Base-by-base conservation (phyloP, 1,139 yeast species). In the Diutina scorzettiae region DNA sequence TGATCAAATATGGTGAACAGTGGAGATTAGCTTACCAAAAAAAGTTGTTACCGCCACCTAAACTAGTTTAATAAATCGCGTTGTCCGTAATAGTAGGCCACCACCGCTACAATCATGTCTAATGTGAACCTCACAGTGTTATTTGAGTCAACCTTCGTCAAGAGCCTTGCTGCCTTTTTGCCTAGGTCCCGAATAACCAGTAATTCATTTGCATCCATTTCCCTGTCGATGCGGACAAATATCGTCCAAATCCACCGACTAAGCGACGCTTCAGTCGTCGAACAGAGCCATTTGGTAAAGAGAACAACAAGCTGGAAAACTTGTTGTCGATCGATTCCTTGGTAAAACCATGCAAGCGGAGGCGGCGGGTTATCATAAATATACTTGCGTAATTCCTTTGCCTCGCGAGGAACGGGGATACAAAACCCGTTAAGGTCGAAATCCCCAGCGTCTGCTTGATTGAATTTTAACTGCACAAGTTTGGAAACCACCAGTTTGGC, bases 191-290 rank as follows among this genome's bases (percentile, higher is more conserved):
- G 39, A 16, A 34, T 34, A 14, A 34, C 24, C 29, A 23, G 27
- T 19, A 34, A 7, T 23, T 34, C 39, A 16, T 23, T 34, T 5
- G 39, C 39, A 5, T 34, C 39, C 39, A 34, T 34, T 23, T 34
- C 39, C 11, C 39, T 27, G 24, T 34, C 39, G n/a, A 34, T 12
- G 17, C 39, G 39, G 1, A 34, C 28, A 34, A 34, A 34, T 7
- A 34, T 28, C 39, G 39, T 34, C 39, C 39, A 34, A 7, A 34
- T 34, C 39, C 39, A 34, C 17, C 21, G 5, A 23, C 39, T 34
- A 8, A 34, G 19, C 4, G 14, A 21, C 9, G 21, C 39, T 17
- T 34, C 39, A 23, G 27, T 34, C 6, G 39, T n/a, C 14, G 28
- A 14, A 14, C 39, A 20, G 16, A 34, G 17, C 39, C 39, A 34